Evolutionary conservation across 192 early-diverging fungal genomes (phyloP), one percentile per base, ranked within the genome.

Genomic region (Umbelopsis vinacea): DNA sequence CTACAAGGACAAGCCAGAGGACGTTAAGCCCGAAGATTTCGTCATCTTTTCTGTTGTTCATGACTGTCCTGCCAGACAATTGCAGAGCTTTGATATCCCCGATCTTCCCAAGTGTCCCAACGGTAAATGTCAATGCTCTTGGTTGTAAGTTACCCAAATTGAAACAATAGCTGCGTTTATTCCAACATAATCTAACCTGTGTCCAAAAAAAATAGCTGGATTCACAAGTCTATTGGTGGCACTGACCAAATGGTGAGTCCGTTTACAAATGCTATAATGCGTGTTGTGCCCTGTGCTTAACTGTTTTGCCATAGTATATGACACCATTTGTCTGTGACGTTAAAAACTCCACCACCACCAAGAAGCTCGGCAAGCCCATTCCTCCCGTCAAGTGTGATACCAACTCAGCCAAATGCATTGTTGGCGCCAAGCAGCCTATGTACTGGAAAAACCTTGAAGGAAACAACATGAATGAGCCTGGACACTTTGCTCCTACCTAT

Each of bases 401-500:
- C n/a, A 29, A 63, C 57, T 12, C 11, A 5, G 33, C 57, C 57
- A 63, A 63, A 37, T 63, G 57, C 17, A 26, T 63, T 3, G 57
- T 63, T 63, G 57, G 57, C 7, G 57, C 57, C 12, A 63, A 63
- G 57, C 57, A 63, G 17, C 57, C 57, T 4, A 63, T 63, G 57
- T 63, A 63, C 33, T 63, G 57, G 57, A 63, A 29, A 29, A 29
- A 63, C 26, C 14, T 19, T 15, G 57, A 63, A 63, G 57, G 57
- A 6, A 63, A 63, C 29, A 63, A 63, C 33, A 63, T 63, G 57
- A 1, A 1, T 19, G 57, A 63, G 7, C 29, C 57, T 19, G 19
- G 14, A 4, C 57, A 63, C 19, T 63, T 38, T 63, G 57, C 57
- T 37, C 57, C 57, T 37, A 63, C 57, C 5, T 63, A 63, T 33